phyloP scores from a whole-genome alignment of 805 yeast species.

The Kodamaea kaohsiungensis region DNA sequence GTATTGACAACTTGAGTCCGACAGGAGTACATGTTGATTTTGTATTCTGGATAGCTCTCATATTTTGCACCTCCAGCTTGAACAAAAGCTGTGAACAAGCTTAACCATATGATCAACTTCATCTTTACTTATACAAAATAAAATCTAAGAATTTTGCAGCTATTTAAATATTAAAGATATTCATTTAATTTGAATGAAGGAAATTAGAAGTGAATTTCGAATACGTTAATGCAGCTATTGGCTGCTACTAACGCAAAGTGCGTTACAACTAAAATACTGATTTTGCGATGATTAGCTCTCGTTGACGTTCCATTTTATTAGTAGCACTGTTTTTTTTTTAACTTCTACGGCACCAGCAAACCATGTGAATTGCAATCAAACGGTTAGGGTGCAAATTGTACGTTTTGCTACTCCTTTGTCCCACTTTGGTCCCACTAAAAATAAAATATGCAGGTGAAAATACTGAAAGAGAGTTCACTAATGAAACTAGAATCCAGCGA shows the following conservation, averaged over 20 bases:
- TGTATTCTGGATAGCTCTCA: neutral
- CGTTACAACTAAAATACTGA: neutral
- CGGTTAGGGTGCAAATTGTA: neutral
- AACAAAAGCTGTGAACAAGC: neutral
- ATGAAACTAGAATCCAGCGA: neutral
- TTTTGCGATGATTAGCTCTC: neutral
- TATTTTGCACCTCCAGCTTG: constrained; percentile 3
- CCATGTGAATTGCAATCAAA: neutral
- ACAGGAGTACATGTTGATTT: constrained; percentile 10
- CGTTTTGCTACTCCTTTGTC: neutral
- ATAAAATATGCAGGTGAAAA: neutral
- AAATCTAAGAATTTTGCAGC: neutral
- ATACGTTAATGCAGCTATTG: neutral
- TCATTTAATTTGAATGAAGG: neutral
- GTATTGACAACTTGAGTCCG: constrained; percentile 7
- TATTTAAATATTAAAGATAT: neutral
- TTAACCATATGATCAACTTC: neutral
- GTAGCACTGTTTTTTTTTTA: neutral
- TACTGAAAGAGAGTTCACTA: neutral
- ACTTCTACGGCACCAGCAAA: neutral
- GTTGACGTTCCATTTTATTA: neutral
- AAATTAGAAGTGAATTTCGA: neutral
- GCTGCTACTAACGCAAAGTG: neutral
- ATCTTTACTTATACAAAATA: neutral
- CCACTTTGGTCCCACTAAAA: neutral